Evolutionary conservation across 2,329 filamentous ascomycete species (phyloP).

Genomic region (Fusarium pseudoanthophilum): DNA sequence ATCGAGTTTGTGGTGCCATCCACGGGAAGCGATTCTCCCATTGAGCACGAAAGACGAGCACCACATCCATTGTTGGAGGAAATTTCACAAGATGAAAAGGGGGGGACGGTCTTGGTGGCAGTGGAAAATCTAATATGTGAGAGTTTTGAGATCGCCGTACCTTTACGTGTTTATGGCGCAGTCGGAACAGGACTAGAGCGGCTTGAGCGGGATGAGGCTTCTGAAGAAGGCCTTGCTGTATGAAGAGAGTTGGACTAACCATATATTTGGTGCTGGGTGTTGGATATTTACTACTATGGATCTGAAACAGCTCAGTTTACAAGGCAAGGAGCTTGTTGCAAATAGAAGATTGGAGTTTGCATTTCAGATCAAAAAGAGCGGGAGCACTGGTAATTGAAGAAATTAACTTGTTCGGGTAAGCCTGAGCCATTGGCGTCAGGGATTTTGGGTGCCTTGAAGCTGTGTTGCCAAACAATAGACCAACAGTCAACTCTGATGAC

Average conservation of each 20-base stretch:
- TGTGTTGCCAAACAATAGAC: not conserved
- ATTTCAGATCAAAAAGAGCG: slow-evolving; percentile 25
- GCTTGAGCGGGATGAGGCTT: slow-evolving; percentile 65
- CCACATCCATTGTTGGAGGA: slow-evolving; percentile 75
- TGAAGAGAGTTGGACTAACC: slow-evolving; percentile 42
- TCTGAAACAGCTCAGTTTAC: slow-evolving; percentile 16
- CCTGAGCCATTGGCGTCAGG: slow-evolving; percentile 10
- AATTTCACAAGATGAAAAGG: slow-evolving; percentile 81
- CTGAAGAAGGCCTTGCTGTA: slow-evolving; percentile 58
- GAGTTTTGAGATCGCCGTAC: slow-evolving; percentile 90
- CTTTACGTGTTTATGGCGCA: slow-evolving; percentile 81
- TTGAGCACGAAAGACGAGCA: slow-evolving; percentile 33
- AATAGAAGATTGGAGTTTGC: slow-evolving; percentile 23
- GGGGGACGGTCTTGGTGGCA: slow-evolving; percentile 77
- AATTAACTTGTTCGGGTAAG: slow-evolving; percentile 14
- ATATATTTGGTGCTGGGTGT: slow-evolving; percentile 10
- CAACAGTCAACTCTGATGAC: not conserved
- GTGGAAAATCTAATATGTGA: slow-evolving; percentile 83
- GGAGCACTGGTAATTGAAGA: slow-evolving; percentile 19
- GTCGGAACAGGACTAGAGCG: slow-evolving; percentile 67
- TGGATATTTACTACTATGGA: slow-evolving; percentile 29
- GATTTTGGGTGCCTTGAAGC: slow-evolving; percentile 10
- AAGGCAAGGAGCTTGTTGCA: slow-evolving; percentile 9
- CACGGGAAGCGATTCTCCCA: slow-evolving; percentile 46
- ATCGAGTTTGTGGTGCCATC: slow-evolving; percentile 92